Conservation (phyloP, 2,329 filamentous ascomycete species). For the Cercospora zeae-maydis region DNA sequence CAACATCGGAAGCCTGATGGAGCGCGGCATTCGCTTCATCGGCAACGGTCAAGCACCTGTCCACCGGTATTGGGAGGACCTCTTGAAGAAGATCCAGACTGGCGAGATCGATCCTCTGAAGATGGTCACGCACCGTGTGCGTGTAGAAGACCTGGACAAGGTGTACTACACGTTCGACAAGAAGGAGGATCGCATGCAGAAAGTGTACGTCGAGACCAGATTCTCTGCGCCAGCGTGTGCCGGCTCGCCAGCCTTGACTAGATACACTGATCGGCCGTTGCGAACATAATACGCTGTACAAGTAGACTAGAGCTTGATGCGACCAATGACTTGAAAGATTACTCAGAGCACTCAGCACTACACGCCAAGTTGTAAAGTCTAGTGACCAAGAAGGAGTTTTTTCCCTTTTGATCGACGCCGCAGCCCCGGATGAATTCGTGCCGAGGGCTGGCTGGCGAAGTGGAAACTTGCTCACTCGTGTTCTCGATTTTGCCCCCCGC, state of each 20-base stretch:
- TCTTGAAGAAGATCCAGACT: slow-evolving; percentile 65
- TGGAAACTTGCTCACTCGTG: neutral
- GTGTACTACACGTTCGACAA: slow-evolving; percentile 65
- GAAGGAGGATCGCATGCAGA: slow-evolving; percentile 70
- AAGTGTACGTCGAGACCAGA: slow-evolving; percentile 66
- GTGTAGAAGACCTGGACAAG: slow-evolving; percentile 49
- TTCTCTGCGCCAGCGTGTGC: slow-evolving; percentile 52
- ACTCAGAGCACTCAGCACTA: neutral
- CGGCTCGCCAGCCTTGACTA: slow-evolving; percentile 53
- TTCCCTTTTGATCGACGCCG: neutral
- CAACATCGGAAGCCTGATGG: slow-evolving; percentile 80
- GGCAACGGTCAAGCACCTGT: slow-evolving; percentile 69
- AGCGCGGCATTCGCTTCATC: slow-evolving; percentile 77
- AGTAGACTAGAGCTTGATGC: slow-evolving; percentile 14
- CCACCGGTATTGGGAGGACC: slow-evolving; percentile 76
- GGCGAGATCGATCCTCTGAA: slow-evolving; percentile 69
- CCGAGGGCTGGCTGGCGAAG: neutral
- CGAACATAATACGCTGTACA: neutral
- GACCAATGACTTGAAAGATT: neutral
- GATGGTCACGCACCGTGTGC: slow-evolving; percentile 76
- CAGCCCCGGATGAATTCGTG: neutral
- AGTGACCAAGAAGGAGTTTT: neutral
- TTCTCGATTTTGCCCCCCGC: neutral
- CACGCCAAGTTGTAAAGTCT: neutral
- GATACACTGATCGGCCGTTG: slow-evolving; percentile 29